phyloP scores from a whole-genome alignment of 2,329 filamentous ascomycete genomes.

The Trichoderma cornu-damae region DNA sequence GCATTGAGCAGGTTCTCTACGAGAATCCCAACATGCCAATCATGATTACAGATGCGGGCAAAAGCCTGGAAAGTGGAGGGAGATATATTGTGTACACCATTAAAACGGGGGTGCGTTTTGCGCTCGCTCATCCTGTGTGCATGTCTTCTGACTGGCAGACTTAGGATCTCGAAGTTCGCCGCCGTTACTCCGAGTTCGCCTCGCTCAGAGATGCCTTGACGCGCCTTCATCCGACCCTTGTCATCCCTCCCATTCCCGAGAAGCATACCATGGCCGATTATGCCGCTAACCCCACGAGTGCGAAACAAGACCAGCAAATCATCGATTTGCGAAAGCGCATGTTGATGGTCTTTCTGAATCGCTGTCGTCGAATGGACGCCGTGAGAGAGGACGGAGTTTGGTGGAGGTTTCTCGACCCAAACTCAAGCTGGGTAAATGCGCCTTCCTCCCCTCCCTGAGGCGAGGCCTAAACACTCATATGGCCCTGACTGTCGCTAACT shows the following conservation, averaged over 20 bases:
- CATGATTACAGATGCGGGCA: constrained; percentile 88
- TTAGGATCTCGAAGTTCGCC: constrained; percentile 89
- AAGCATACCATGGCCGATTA: constrained; percentile 99
- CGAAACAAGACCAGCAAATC: constrained; percentile 94
- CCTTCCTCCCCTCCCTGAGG: neutral
- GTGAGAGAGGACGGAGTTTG: constrained; percentile 90
- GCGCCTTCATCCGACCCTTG: constrained; percentile 86
- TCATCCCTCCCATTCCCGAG: constrained; percentile 95
- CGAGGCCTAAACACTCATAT: too few species aligned
- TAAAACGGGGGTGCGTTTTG: constrained; percentile 73
- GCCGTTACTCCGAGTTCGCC: constrained; percentile 94
- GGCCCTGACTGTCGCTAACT: constrained; percentile 22
- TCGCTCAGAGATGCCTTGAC: constrained; percentile 85
- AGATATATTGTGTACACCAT: constrained; percentile 98
- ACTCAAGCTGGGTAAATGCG: constrained; percentile 87
- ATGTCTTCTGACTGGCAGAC: constrained; percentile 3
- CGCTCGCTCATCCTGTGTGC: neutral
- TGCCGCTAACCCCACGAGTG: constrained; percentile 93
- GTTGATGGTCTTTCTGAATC: constrained; percentile 90
- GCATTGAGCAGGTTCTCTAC: constrained; percentile 95
- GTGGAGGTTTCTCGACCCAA: constrained; percentile 96
- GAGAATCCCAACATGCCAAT: constrained; percentile 89
- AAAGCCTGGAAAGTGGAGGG: constrained; percentile 86
- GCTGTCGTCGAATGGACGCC: constrained; percentile 87
- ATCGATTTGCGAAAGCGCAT: constrained; percentile 96